Percentiles rank a stretch among this genome's conserved stretches.
phyloP scores from a whole-genome alignment of 2,329 filamentous ascomycete species.

The Dactylonectria macrodidyma region DNA sequence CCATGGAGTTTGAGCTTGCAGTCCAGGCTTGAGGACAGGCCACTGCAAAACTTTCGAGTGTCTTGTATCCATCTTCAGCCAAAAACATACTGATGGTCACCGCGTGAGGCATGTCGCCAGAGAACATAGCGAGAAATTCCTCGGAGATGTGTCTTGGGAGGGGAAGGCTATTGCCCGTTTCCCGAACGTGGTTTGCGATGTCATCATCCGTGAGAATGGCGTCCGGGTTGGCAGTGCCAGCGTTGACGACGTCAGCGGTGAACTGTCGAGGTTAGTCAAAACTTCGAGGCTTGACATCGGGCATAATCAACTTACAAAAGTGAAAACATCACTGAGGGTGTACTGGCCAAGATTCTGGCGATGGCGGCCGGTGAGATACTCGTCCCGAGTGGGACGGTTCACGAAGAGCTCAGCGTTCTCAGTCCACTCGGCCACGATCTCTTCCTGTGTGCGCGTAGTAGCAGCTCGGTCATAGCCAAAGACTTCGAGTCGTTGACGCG shows the following conservation, averaged over 20 bases:
- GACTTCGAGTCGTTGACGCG: neutral
- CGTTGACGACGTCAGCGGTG: neutral
- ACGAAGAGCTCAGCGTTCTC: neutral
- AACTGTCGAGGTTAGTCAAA: constrained; percentile 18
- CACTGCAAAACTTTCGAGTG: constrained; percentile 41
- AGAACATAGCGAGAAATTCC: constrained; percentile 16
- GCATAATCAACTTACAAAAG: neutral
- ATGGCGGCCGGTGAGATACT: neutral
- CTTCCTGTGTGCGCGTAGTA: neutral
- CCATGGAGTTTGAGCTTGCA: constrained; percentile 43
- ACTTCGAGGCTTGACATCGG: neutral
- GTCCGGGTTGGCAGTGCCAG: no score
- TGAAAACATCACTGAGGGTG: constrained; percentile 8
- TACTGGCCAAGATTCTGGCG: constrained; percentile 19
- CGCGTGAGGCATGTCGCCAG: constrained; percentile 30
- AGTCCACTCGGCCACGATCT: constrained; percentile 4
- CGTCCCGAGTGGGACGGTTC: constrained; percentile 5
- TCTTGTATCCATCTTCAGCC: constrained; percentile 41
- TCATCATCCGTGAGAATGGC: neutral
- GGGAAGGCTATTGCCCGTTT: neutral
- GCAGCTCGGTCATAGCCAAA: neutral
- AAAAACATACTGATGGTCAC: constrained; percentile 31
- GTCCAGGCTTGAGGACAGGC: constrained; percentile 43
- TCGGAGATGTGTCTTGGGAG: neutral
- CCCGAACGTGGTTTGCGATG: neutral